A percentile compares a stretch with the other conserved stretches of the same genome.
phyloP scores from a whole-genome alignment of 2,329 filamentous ascomycete species.

The Fusarium sp. region DNA sequence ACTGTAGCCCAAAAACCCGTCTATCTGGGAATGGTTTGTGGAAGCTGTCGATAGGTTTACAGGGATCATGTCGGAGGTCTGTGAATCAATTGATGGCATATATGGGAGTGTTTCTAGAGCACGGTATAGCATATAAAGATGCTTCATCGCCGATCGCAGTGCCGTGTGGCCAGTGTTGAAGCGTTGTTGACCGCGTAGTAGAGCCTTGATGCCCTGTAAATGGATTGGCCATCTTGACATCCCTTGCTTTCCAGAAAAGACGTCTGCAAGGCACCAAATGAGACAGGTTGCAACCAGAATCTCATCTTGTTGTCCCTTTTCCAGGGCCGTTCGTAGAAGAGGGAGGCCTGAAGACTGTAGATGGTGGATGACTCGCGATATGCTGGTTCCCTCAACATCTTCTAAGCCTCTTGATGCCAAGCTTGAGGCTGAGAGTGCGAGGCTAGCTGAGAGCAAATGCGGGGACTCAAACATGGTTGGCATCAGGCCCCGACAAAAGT shows the following conservation, averaged over 20 bases:
- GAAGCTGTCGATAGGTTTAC: fast-evolving
- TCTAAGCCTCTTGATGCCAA: conserved; percentile 42
- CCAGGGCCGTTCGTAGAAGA: conserved; percentile 41
- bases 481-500: conserved; percentile 44
- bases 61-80: fast-evolving
- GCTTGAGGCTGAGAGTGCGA: conserved; percentile 46
- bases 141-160: conserved; percentile 40
- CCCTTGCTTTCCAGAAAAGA: conserved; percentile 42
- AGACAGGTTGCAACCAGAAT: conserved; percentile 46
- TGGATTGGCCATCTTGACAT: conserved; percentile 45
- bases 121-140: conserved; percentile 48
- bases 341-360: conserved; percentile 44
- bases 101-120: conserved; percentile 47
- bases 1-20: conserved; percentile 49
- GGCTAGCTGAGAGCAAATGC: conserved; percentile 46
- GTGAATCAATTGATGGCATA: conserved; percentile 25
- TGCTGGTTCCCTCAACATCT: conserved; percentile 41
- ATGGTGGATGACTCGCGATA: conserved; percentile 40
- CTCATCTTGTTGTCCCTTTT: conserved; percentile 41
- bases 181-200: conserved; percentile 14
- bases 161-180: neutral
- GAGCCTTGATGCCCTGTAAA: conserved; percentile 45
- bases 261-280: conserved; percentile 49
- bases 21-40: conserved; percentile 28
- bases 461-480: conserved; percentile 46